phyloP scores from a whole-genome alignment of 805 yeast genomes.

The Yamadazyma takamatsuzukensis region DNA sequence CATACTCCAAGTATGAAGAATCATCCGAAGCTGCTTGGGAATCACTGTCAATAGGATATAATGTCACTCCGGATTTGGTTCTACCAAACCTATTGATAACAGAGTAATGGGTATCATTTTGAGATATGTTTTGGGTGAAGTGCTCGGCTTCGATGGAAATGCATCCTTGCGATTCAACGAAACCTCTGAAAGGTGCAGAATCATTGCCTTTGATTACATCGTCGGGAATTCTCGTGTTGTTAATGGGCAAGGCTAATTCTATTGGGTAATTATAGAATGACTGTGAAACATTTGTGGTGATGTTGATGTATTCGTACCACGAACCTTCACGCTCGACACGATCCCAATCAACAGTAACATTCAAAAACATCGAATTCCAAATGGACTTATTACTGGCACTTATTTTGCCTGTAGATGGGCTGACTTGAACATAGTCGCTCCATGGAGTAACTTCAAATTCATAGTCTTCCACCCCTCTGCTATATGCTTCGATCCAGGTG shows the following conservation, averaged over 20 bases:
- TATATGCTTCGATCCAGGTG: slow-evolving; percentile 14
- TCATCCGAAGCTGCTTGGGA: slow-evolving; percentile 12
- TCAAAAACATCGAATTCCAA: slow-evolving; percentile 14
- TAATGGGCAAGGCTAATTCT: slow-evolving; percentile 12
- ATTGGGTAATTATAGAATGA: slow-evolving; percentile 9
- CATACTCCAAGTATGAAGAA: slow-evolving; percentile 14
- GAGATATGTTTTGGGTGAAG: slow-evolving; percentile 7
- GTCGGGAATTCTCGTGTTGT: slow-evolving; percentile 9
- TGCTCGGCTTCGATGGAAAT: slow-evolving; percentile 17
- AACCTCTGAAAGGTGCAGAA: slow-evolving; percentile 11
- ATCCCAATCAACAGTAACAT: slow-evolving; percentile 15
- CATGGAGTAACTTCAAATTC: slow-evolving; percentile 11
- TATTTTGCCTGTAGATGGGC: slow-evolving; percentile 10
- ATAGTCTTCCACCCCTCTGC: slow-evolving; percentile 15
- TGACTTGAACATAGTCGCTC: slow-evolving; percentile 9
- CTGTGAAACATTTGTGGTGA: slow-evolving; percentile 10
- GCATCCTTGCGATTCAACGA: slow-evolving; percentile 13
- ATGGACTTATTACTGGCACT: slow-evolving; percentile 12
- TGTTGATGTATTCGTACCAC: slow-evolving; percentile 11
- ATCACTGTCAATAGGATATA: slow-evolving; percentile 13
- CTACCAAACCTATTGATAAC: slow-evolving; percentile 12
- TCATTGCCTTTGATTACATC: not conserved
- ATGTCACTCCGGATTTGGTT: slow-evolving; percentile 14
- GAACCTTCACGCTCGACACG: slow-evolving; percentile 11
- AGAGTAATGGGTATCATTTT: slow-evolving; percentile 10